Evolutionary conservation across 164 flowering plant species (phyloP).

Genomic region (Nelumbo lutea): DNA sequence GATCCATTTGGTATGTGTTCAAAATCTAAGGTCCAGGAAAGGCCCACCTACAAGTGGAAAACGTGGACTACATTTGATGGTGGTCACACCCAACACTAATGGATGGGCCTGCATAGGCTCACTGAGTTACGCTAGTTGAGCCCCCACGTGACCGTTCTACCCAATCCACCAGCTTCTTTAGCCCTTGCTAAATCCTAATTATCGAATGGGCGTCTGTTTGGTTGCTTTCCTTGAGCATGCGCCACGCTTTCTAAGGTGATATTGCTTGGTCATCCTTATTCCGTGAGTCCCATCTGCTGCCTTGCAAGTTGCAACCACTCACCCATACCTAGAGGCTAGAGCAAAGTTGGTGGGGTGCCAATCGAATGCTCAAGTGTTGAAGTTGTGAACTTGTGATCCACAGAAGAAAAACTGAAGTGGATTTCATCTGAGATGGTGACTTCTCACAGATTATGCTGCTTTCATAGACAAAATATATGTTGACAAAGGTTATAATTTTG

Average conservation of each 20-base stretch:
- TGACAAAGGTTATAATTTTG: not conserved
- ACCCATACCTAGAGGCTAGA: not conserved
- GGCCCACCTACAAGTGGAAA: constrained; percentile 9
- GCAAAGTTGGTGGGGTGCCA: not conserved
- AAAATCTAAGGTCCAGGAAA: constrained; percentile 15
- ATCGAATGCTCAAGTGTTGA: not conserved
- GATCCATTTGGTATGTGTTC: not conserved
- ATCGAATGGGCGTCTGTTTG: constrained; percentile 14
- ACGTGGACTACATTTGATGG: not conserved
- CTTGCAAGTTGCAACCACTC: not conserved
- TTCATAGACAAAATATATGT: not conserved
- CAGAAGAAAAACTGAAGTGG: not conserved
- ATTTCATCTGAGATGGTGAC: constrained; percentile 3
- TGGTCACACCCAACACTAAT: constrained; percentile 6
- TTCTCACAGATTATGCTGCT: not conserved
- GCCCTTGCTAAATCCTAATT: constrained; percentile 3
- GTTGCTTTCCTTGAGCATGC: constrained; percentile 38
- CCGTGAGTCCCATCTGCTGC: constrained; percentile 23
- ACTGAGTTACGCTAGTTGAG: not conserved
- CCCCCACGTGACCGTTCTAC: not conserved
- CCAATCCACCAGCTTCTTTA: constrained; percentile 1
- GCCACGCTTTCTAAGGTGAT: constrained; percentile 40
- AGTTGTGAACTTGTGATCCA: constrained; percentile 6
- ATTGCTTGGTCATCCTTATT: constrained; percentile 30
- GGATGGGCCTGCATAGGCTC: too few species aligned